A percentile compares a stretch with the other conserved stretches of the same genome.
These are phyloP conservation scores for Cladophialophora exuberans DNA, from an alignment of 2,329 filamentous ascomycete genomes.

Conservation along the genomic window DNA sequence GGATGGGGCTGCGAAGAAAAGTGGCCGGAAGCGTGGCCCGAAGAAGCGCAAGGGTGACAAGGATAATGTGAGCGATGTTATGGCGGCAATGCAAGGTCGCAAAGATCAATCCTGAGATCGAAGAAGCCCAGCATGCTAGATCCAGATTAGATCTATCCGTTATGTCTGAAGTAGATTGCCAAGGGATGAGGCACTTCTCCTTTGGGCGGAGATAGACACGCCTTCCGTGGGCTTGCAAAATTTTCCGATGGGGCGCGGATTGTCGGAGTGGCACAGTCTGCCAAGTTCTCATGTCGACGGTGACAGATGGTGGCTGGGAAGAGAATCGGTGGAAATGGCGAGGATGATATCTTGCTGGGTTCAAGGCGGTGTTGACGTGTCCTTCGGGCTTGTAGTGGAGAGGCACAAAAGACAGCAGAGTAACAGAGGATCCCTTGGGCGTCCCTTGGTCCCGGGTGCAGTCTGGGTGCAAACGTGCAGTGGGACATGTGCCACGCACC, in stretches of 20 bases:
- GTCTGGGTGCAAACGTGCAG: too few species aligned
- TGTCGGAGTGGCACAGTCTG: background rate
- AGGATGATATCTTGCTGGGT: slow-evolving; percentile 11
- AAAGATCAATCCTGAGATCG: slow-evolving; percentile 38
- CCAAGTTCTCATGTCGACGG: background rate
- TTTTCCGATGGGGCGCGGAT: background rate
- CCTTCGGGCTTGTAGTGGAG: too few species aligned
- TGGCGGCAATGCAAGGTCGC: slow-evolving; percentile 73
- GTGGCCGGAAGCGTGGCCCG: slow-evolving; percentile 54
- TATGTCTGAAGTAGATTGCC: background rate
- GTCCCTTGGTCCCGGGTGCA: too few species aligned
- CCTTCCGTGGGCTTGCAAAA: background rate
- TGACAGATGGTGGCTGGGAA: slow-evolving; percentile 4
- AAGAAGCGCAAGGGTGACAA: slow-evolving; percentile 57
- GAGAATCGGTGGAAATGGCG: slow-evolving; percentile 13
- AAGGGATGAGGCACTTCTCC: background rate
- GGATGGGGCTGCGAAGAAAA: slow-evolving; percentile 43
- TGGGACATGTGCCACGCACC: too few species aligned
- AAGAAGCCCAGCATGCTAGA: background rate
- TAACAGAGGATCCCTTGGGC: too few species aligned
- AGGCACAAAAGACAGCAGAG: too few species aligned
- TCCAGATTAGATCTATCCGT: background rate
- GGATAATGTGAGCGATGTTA: slow-evolving; percentile 76
- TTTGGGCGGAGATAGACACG: too few species aligned
- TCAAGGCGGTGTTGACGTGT: too few species aligned